A percentile compares a stretch with the other conserved stretches of the same genome.
These are phyloP conservation scores for Nemania diffusa DNA, from an alignment of 2,329 filamentous ascomycete genomes.

Conservation along the genomic window DNA sequence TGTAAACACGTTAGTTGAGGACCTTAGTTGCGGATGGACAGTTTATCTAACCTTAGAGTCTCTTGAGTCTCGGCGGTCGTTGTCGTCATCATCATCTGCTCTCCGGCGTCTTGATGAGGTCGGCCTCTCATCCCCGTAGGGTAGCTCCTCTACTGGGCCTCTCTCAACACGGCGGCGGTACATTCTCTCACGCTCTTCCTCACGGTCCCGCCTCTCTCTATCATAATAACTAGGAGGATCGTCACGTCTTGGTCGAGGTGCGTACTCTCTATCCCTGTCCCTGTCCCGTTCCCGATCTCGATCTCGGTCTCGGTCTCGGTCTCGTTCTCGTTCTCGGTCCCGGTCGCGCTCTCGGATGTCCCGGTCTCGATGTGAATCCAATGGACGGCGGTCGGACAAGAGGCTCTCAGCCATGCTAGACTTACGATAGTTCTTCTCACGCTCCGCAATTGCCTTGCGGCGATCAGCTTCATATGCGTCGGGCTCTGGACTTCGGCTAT, in stretches of 20 bases:
- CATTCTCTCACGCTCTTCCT: slow-evolving; percentile 87
- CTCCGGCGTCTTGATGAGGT: slow-evolving; percentile 77
- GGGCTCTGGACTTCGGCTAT: slow-evolving; percentile 88
- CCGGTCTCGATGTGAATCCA: slow-evolving; percentile 59
- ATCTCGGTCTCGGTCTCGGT: slow-evolving; percentile 52
- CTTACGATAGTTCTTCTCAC: slow-evolving; percentile 93
- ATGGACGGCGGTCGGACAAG: slow-evolving; percentile 62
- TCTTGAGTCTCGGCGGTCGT: slow-evolving; percentile 71
- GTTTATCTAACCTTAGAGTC: slow-evolving; percentile 69
- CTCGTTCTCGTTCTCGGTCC: slow-evolving; percentile 52
- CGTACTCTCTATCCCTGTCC: slow-evolving; percentile 61
- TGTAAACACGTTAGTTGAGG: slow-evolving; percentile 50
- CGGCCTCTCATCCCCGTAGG: slow-evolving; percentile 83
- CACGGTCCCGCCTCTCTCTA: slow-evolving; percentile 85
- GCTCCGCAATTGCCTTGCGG: slow-evolving; percentile 90
- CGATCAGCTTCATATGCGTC: slow-evolving; percentile 97
- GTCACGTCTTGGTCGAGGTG: slow-evolving; percentile 66
- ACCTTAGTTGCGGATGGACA: not conserved
- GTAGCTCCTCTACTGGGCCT: slow-evolving; percentile 85
- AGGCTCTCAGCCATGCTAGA: slow-evolving; percentile 74
- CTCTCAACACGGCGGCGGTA: slow-evolving; percentile 79
- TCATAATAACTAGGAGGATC: slow-evolving; percentile 77
- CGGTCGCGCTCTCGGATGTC: slow-evolving; percentile 53
- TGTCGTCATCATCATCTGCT: slow-evolving; percentile 79
- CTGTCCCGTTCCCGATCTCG: slow-evolving; percentile 52